Evolutionary conservation across 2,329 filamentous ascomycete species (phyloP).

Genomic region (Blastomyces emzantsi): DNA sequence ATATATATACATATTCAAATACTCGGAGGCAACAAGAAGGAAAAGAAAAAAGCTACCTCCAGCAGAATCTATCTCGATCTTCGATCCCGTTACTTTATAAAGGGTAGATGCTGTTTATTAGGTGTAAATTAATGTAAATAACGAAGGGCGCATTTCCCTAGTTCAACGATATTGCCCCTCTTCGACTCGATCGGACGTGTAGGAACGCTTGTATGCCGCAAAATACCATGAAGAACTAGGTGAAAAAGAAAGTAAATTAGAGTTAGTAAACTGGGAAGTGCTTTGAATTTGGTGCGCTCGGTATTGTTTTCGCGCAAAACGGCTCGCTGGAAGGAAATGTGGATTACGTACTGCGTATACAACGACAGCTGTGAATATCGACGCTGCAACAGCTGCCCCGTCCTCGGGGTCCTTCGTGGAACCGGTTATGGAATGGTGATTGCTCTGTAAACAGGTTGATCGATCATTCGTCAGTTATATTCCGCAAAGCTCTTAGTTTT

Average conservation of each 20-base stretch:
- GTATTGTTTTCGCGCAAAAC: neutral
- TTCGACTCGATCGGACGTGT: constrained; percentile 71
- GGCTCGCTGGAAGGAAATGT: neutral
- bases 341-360: constrained; percentile 69
- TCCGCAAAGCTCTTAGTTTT: neutral
- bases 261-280: neutral
- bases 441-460: constrained; percentile 34
- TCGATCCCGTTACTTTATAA: neutral
- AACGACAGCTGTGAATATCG: constrained; percentile 78
- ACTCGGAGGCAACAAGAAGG: neutral
- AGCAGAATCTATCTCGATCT: neutral
- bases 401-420: constrained; percentile 60
- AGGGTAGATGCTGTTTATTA: neutral
- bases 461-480: neutral
- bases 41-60: neutral
- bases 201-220: constrained; percentile 83
- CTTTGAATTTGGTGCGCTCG: neutral
- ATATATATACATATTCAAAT: neutral
- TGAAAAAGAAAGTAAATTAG: neutral
- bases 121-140: neutral
- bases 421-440: constrained; percentile 78
- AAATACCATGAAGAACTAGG: constrained; percentile 78
- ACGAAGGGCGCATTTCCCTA: constrained; percentile 22
- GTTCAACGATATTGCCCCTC: constrained; percentile 71
- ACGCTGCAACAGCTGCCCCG: constrained; percentile 67